phyloP scores from a whole-genome alignment of 2,329 filamentous ascomycete species.

The Aspergillus pseudonomiae region DNA sequence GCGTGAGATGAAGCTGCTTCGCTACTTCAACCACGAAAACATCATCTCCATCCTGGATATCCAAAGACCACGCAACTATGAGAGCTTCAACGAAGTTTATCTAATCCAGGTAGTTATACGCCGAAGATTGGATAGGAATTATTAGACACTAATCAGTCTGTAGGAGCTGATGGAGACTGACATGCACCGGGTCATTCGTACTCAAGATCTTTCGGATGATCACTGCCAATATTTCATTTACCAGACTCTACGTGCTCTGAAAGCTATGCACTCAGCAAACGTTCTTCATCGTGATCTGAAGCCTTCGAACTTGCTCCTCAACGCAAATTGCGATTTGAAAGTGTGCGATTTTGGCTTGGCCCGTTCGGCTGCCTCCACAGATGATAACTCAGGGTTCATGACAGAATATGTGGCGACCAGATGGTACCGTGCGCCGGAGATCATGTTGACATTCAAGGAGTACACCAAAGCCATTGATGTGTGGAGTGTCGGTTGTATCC shows the following conservation, averaged over 20 bases:
- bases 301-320: slow-evolving; percentile 93
- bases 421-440: slow-evolving; percentile 98
- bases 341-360: slow-evolving; percentile 98
- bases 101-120: slow-evolving; percentile 77
- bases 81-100: slow-evolving; percentile 96
- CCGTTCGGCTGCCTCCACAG: slow-evolving; percentile 91
- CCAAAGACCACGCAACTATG: slow-evolving; percentile 94
- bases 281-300: slow-evolving; percentile 97
- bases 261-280: slow-evolving; percentile 99
- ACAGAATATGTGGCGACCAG: slow-evolving; percentile 99
- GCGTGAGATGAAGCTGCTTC: slow-evolving; percentile 97
- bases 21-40: slow-evolving; percentile 99
- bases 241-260: slow-evolving; percentile 94
- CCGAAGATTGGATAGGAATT: background rate
- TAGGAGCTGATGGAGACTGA: slow-evolving; percentile 99
- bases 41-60: slow-evolving; percentile 99
- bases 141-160: background rate
- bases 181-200: slow-evolving; percentile 98
- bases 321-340: slow-evolving; percentile 98
- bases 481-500: slow-evolving; percentile 97
- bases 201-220: slow-evolving; percentile 96
- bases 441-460: slow-evolving; percentile 99
- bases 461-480: slow-evolving; percentile 99
- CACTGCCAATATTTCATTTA: slow-evolving; percentile 99
- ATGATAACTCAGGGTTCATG: slow-evolving; percentile 99